Evolutionary conservation across 2,329 filamentous ascomycete genomes (phyloP).

Genomic region (Ophiostoma sp.): DNA sequence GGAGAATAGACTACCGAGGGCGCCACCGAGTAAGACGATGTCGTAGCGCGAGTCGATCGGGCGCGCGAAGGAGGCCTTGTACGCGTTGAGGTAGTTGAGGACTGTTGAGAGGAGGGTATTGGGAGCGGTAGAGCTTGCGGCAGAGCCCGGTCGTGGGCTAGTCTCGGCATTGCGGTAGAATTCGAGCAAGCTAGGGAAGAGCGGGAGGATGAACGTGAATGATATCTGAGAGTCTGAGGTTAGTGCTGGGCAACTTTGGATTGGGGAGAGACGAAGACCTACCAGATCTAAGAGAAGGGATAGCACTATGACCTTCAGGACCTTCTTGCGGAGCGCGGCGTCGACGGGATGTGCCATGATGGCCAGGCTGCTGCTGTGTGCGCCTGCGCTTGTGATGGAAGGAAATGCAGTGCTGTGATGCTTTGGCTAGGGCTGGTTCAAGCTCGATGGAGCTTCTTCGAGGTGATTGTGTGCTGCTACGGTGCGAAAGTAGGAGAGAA

Average conservation of each 20-base stretch:
- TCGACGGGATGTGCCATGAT: conserved; percentile 44
- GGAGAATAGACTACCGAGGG: conserved; percentile 86
- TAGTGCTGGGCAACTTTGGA: neutral
- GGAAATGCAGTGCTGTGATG: neutral
- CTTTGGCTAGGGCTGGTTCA: neutral
- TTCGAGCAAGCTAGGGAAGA: conserved; percentile 90
- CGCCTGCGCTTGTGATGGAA: neutral
- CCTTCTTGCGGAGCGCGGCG: conserved; percentile 63
- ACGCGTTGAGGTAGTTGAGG: conserved; percentile 78
- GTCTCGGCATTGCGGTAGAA: conserved; percentile 89
- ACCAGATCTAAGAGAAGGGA: conserved; percentile 88
- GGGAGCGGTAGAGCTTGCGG: conserved; percentile 36
- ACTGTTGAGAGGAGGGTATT: conserved; percentile 71
- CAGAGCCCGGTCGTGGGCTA: conserved; percentile 37
- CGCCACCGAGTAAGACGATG: conserved; percentile 89
- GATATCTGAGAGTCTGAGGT: conserved; percentile 61
- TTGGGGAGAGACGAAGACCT: conserved; percentile 33
- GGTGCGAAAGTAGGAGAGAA: neutral
- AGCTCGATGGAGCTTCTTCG: neutral
- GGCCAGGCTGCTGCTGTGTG: neutral
- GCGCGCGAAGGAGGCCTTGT: conserved; percentile 87
- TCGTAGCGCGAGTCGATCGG: conserved; percentile 97
- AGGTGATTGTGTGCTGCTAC: neutral
- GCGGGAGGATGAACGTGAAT: conserved; percentile 95
- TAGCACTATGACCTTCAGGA: conserved; percentile 80